Conservation (phyloP, 306 rosid species). For the Sicyos baderoa region DNA sequence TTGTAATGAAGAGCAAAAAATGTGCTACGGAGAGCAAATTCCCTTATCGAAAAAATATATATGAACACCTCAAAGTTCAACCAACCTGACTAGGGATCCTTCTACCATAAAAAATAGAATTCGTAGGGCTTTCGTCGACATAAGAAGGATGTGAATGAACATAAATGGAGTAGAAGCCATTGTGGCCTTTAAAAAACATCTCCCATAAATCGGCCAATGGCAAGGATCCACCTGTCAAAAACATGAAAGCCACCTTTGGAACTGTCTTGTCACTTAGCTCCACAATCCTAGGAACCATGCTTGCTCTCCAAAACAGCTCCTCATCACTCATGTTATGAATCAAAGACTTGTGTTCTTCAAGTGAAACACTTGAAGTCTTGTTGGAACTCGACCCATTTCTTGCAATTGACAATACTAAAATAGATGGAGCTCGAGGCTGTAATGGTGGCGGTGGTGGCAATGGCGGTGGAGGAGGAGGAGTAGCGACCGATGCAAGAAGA, state of each 20-base stretch:
- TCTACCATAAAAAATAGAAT: slow-evolving; percentile 48
- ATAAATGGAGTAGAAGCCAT: slow-evolving; percentile 40
- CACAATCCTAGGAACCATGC: slow-evolving; percentile 23
- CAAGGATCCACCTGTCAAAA: slow-evolving; percentile 39
- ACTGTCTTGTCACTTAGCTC: neutral
- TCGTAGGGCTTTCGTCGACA: slow-evolving; percentile 28
- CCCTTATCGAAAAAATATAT: too few relatives aligned
- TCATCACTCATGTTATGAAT: slow-evolving; percentile 53
- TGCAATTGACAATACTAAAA: neutral
- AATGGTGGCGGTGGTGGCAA: neutral
- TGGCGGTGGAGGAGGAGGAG: neutral
- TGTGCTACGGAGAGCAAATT: too few relatives aligned
- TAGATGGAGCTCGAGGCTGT: neutral
- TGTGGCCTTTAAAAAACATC: slow-evolving; percentile 40
- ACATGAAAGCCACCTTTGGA: slow-evolving; percentile 63
- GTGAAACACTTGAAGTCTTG: neutral
- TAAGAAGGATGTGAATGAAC: slow-evolving; percentile 51
- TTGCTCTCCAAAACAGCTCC: slow-evolving; percentile 41
- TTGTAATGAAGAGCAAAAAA: too few relatives aligned
- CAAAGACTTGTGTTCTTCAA: slow-evolving; percentile 1
- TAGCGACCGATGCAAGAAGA: neutral
- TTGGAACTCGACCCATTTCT: slow-evolving; percentile 9
- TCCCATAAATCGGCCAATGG: slow-evolving; percentile 52
- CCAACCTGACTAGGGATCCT: slow-evolving; percentile 55
- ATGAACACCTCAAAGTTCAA: neutral